Evolutionary conservation across 108 stramenopile genomes (phyloP), one percentile per base, ranked within the genome.

Genomic region (Cylindrotheca fusiformis): DNA sequence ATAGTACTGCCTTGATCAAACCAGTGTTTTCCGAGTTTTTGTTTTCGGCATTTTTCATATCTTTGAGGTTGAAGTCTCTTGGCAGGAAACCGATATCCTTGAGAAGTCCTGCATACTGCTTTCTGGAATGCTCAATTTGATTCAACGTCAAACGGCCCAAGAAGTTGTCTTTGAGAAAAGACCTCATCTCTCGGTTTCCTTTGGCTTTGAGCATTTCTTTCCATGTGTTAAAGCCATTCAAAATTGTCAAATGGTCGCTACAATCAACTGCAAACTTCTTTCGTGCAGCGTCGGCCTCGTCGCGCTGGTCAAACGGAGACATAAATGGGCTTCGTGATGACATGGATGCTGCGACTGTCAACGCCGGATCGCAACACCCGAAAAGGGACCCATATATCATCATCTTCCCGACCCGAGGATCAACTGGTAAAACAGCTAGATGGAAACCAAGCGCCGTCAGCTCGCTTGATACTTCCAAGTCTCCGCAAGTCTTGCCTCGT

Each of bases 371-470:
- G 23, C 88, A 62, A 48, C 92, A 92, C 25, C 85, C 75, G 61
- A 97, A 91, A 14, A 96, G 56, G 0, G 82, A 68, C 12, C 85
- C 94, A 30, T 93, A 88, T 17, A 97, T 79, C 60, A 88, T 76
- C 85, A 94, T 84, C 59, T 97, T 97, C 26, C 94, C 96, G 1
- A 95, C 76, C 0, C 94, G 77, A n/a, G 94, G 88, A 65, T 95
- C 94, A 6, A 95, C 79, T 4, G 97, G 97, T 5, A 96, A 58
- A 8, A 80, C 76, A 19, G 84, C 93, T 14, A 97, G 68, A 64
- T 95, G 94, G 59, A 85, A 93, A 10, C 97, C 97, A 48, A 97
- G 80, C 29, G 94, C 86, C 2, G 96, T 97, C 36, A 97, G 65
- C 48, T 75, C 65, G 19, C 76, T 69, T 0, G 68, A 41, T 21